phyloP scores from a whole-genome alignment of 768 basidiomycete genomes.

The Sarcodon aspratus region DNA sequence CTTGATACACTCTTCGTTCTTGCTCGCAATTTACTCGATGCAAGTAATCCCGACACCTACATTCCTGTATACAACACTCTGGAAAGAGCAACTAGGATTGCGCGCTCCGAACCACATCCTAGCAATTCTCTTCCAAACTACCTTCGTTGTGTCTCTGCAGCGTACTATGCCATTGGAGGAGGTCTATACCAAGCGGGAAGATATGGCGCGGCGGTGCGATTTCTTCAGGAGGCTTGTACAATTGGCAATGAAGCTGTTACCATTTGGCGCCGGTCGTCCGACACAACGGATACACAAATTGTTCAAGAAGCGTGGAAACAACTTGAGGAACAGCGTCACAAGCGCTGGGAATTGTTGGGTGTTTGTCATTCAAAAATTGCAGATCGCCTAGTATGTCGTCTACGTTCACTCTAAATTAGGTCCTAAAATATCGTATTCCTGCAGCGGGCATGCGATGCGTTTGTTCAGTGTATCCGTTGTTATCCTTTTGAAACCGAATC shows the following conservation, averaged over 20 bases:
- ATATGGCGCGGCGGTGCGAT: slow-evolving; percentile 54
- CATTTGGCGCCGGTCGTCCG: not conserved
- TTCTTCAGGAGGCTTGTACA: slow-evolving; percentile 49
- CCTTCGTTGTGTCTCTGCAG: slow-evolving; percentile 59
- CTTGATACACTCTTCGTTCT: slow-evolving; percentile 48
- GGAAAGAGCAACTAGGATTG: slow-evolving; percentile 23
- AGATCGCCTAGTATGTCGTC: slow-evolving; percentile 51
- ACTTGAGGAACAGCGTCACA: slow-evolving; percentile 44
- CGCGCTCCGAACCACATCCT: not conserved
- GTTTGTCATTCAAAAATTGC: slow-evolving; percentile 71
- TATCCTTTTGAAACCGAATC: slow-evolving; percentile 37
- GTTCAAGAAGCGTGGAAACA: slow-evolving; percentile 37
- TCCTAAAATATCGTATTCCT: not conserved
- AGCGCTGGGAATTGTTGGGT: slow-evolving; percentile 74
- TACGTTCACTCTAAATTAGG: slow-evolving; percentile 3
- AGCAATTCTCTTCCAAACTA: slow-evolving; percentile 26
- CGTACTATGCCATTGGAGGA: slow-evolving; percentile 58
- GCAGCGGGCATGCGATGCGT: slow-evolving; percentile 53
- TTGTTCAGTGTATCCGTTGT: slow-evolving; percentile 34
- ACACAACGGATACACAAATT: slow-evolving; percentile 4
- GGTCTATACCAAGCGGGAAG: slow-evolving; percentile 56
- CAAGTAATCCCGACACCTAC: slow-evolving; percentile 34
- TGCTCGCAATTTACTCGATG: slow-evolving; percentile 30
- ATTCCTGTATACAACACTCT: slow-evolving; percentile 35
- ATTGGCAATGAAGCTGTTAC: slow-evolving; percentile 34